Evolutionary conservation across 1,139 yeast genomes (phyloP).

Genomic region (Pichia sp.): DNA sequence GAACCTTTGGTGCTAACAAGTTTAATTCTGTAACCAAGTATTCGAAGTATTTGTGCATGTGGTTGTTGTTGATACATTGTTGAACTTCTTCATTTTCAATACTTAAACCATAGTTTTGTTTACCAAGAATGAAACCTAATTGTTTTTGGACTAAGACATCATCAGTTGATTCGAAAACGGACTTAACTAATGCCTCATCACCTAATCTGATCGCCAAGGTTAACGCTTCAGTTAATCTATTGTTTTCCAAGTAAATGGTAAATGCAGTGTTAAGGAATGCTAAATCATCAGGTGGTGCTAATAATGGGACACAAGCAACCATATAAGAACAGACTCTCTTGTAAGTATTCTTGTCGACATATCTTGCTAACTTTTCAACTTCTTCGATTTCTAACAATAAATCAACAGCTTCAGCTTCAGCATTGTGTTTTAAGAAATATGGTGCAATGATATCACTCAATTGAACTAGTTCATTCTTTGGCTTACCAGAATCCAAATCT

Average conservation of each 20-base stretch:
- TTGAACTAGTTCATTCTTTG: conserved; percentile 42
- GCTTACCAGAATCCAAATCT: conserved; percentile 42
- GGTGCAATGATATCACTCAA: conserved; percentile 83
- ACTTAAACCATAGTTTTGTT: conserved; percentile 79
- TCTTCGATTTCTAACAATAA: conserved; percentile 84
- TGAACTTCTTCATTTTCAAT: conserved; percentile 73
- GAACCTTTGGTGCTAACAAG: conserved; percentile 84
- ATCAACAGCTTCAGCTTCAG: conserved; percentile 98
- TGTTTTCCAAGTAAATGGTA: conserved; percentile 75
- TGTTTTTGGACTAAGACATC: conserved; percentile 83
- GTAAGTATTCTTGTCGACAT: conserved; percentile 82
- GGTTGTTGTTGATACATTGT: conserved; percentile 79
- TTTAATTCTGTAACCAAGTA: conserved; percentile 87
- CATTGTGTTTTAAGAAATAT: conserved; percentile 89
- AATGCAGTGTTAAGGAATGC: conserved; percentile 90
- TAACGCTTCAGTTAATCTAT: conserved; percentile 86
- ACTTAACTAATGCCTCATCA: conserved; percentile 70
- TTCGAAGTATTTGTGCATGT: conserved; percentile 73
- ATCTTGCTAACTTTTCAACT: conserved; percentile 77
- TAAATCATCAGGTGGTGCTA: conserved; percentile 93
- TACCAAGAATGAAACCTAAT: conserved; percentile 84
- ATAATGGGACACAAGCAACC: conserved; percentile 92
- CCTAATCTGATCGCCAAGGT: conserved; percentile 88
- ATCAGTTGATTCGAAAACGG: conserved; percentile 72
- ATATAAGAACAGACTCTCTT: conserved; percentile 91